These are phyloP conservation scores for Microglena sp. DNA, from an alignment of 139 green algal genomes.

Conservation along the genomic window DNA sequence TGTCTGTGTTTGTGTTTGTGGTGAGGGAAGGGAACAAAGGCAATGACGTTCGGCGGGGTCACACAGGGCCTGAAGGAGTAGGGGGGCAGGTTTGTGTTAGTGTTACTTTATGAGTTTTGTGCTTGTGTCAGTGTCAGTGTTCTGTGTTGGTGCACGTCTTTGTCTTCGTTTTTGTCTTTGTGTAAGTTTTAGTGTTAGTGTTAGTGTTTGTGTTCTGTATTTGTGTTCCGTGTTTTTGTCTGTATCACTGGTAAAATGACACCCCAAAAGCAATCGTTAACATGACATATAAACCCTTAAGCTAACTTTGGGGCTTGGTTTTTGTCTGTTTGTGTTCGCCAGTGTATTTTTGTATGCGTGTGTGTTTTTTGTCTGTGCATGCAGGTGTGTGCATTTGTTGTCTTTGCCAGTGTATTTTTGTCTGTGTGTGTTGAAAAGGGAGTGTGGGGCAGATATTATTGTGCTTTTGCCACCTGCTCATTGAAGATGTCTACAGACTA, in stretches of 20 bases:
- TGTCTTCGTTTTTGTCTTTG: neutral
- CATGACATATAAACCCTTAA: neutral
- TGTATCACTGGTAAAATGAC: too few species aligned
- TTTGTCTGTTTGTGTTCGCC: too few species aligned
- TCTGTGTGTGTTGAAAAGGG: too few species aligned
- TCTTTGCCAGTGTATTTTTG: neutral
- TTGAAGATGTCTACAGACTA: too few species aligned
- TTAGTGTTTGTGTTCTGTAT: neutral
- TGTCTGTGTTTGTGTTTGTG: neutral
- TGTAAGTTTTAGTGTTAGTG: neutral
- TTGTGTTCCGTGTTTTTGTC: neutral
- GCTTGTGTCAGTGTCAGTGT: neutral
- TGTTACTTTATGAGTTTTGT: neutral
- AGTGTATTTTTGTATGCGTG: neutral
- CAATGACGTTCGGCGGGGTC: too few species aligned
- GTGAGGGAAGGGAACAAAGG: neutral
- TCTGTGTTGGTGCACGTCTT: neutral
- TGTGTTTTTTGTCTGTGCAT: neutral
- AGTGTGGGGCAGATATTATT: too few species aligned
- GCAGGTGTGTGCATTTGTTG: neutral
- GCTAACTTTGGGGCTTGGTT: neutral
- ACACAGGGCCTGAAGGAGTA: too few species aligned
- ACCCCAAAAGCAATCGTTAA: too few species aligned
- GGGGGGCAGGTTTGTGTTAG: neutral
- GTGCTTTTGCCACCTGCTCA: too few species aligned